These are phyloP conservation scores for Gillenia trifoliata DNA, from an alignment of 306 rosid species.

Conservation along the genomic window DNA sequence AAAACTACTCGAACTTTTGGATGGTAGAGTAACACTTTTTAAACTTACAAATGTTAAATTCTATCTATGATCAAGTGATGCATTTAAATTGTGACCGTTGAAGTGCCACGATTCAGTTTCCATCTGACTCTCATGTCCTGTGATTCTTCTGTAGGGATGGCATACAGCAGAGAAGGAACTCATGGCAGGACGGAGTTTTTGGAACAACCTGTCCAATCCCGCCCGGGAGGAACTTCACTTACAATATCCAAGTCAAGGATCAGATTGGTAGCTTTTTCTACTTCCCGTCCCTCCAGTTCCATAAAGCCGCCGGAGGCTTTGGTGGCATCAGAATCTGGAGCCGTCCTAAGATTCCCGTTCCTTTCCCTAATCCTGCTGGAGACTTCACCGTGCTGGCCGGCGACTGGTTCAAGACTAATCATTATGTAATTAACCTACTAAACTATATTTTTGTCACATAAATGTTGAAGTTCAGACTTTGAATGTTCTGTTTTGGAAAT, in stretches of 20 bases:
- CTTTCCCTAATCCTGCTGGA: conserved; percentile 86
- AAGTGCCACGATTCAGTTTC: background rate
- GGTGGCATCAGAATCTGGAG: conserved; percentile 84
- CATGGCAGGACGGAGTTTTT: conserved; percentile 70
- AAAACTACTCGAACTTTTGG: background rate
- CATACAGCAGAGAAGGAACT: conserved; percentile 84
- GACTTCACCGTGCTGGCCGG: conserved; percentile 80
- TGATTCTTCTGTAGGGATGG: conserved; percentile 65
- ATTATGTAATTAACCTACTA: conserved; percentile 38
- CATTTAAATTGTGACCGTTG: background rate
- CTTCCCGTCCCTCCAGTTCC: conserved; percentile 60
- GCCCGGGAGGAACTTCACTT: conserved; percentile 59
- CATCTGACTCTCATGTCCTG: background rate
- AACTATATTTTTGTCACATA: background rate
- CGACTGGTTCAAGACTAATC: conserved; percentile 81
- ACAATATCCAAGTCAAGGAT: conserved; percentile 50
- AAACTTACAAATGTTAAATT: background rate
- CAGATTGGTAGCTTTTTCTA: conserved; percentile 66
- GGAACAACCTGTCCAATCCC: conserved; percentile 69
- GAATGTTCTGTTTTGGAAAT: background rate
- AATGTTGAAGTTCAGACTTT: background rate
- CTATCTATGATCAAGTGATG: background rate
- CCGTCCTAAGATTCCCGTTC: conserved; percentile 89
- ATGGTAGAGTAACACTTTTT: background rate
- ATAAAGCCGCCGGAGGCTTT: conserved; percentile 73